phyloP scores from a whole-genome alignment of 1,284 basidiomycete genomes.

The Fomitopsis schrenkii region DNA sequence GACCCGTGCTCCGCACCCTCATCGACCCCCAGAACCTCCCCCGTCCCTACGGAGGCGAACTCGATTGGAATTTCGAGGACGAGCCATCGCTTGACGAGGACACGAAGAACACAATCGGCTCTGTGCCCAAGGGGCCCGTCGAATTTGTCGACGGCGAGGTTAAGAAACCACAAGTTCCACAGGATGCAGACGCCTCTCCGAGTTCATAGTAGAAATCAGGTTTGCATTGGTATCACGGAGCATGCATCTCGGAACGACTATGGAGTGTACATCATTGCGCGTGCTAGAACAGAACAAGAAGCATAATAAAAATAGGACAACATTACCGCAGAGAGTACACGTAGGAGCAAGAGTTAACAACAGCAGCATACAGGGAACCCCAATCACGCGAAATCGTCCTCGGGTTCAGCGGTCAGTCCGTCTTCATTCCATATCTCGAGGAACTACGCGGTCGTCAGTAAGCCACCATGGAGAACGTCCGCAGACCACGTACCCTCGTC shows the following conservation, averaged over 20 bases:
- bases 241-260: neutral
- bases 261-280: neutral
- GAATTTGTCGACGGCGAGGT: constrained; percentile 44
- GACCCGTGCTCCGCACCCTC: constrained; percentile 44
- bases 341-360: neutral
- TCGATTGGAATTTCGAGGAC: constrained; percentile 64
- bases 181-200: neutral
- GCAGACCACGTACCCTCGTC: constrained; percentile 41
- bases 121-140: constrained; percentile 49
- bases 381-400: constrained; percentile 34
- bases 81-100: constrained; percentile 61
- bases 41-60: constrained; percentile 58
- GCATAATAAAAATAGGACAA: constrained; percentile 15
- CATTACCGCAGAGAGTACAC: neutral
- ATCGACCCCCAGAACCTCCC: constrained; percentile 59
- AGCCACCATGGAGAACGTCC: neutral
- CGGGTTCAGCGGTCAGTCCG: constrained; percentile 68
- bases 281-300: constrained; percentile 4
- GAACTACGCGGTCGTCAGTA: constrained; percentile 43
- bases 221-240: neutral
- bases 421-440: constrained; percentile 79
- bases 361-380: neutral
- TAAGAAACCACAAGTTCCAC: neutral
- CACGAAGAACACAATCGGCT: constrained; percentile 32
- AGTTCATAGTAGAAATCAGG: neutral